Base-by-base conservation (phyloP, 1,139 yeast species). In the Scheffersomyces illinoinensis region DNA sequence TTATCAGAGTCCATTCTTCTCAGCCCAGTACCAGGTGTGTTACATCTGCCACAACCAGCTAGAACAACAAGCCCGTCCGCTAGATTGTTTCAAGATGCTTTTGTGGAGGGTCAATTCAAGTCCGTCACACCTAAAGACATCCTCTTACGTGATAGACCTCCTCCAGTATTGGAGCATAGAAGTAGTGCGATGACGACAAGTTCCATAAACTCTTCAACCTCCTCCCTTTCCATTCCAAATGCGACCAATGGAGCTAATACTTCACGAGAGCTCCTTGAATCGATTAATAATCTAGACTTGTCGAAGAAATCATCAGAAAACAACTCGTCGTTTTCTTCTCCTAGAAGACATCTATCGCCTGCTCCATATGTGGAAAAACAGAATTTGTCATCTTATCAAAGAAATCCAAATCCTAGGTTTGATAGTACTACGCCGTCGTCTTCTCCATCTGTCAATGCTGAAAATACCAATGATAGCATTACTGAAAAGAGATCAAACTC, bases 321-420 rank as follows among this genome's bases (percentile, higher is more conserved):
- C 61, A 75, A 72, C 60, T 73, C 81, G 14, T 73, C 78, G 8
- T 73, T 75, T 33, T 74, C 81, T 14, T 82, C 88, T 1, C 89
- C 89, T 1, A 75, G 85, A 59, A 74, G 89, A 58, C 86, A 81
- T 59, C 68, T 82, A 43, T 85, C 89, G 0, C 90, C 90, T 0
- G 83, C 79, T 0, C 82, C 83, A 2, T 79, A 79, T 54, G 78
- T 76, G 54, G 79, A 77, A 52, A 76, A 79, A 61, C 80, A 79
- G 4, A 85, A 84, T 46, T 73, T 86, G 65, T 82, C 89, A 5
- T 83, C 89, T 0, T 77, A 86, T 26, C 90, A 85, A 65, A 76
- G 85, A 64, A 86, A 85, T 64, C 68, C 81, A 18, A 69, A 67
- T 53, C 61, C 67, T 6, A 60, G 71, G 23, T 59, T 65, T 26